phyloP scores from a whole-genome alignment of 306 rosid species.

The Medicago arabica region DNA sequence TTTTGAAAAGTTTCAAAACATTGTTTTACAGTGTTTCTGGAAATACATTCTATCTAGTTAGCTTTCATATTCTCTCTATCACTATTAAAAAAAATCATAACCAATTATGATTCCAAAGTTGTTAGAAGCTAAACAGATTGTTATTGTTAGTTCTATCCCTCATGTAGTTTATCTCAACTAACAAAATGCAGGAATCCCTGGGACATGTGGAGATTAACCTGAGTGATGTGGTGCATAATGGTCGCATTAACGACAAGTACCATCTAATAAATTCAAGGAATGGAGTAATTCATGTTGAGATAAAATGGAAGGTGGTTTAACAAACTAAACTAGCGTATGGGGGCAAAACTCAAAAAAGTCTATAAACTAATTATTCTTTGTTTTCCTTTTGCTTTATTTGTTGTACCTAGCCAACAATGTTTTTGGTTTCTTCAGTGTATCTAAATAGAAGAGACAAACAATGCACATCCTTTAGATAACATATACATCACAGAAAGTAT shows the following conservation, averaged over 20 bases:
- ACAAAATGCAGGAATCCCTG: constrained; percentile 62
- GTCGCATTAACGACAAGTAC: constrained; percentile 77
- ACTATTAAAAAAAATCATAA: too few species aligned
- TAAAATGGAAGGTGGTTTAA: constrained; percentile 73
- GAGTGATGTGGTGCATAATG: constrained; percentile 72
- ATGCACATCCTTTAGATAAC: not conserved
- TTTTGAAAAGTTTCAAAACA: not conserved
- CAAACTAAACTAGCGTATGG: not conserved
- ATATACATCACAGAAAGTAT: not conserved
- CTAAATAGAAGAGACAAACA: constrained; percentile 21
- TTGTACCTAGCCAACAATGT: not conserved
- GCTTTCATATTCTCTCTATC: not conserved
- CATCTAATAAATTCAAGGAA: constrained; percentile 77
- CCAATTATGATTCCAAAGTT: too few species aligned
- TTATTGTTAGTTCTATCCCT: not conserved
- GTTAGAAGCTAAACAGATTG: not conserved
- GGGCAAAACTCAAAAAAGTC: constrained; percentile 1
- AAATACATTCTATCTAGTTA: not conserved
- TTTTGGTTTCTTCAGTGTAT: constrained; percentile 4
- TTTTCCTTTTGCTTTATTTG: not conserved
- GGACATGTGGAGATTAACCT: constrained; percentile 87
- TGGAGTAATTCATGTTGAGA: constrained; percentile 75
- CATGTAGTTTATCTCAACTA: not conserved
- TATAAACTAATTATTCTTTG: constrained; percentile 4
- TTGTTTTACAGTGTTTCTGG: not conserved